Conservation (phyloP, 2,329 filamentous ascomycete species). For the Dactylellina parvicollis region DNA sequence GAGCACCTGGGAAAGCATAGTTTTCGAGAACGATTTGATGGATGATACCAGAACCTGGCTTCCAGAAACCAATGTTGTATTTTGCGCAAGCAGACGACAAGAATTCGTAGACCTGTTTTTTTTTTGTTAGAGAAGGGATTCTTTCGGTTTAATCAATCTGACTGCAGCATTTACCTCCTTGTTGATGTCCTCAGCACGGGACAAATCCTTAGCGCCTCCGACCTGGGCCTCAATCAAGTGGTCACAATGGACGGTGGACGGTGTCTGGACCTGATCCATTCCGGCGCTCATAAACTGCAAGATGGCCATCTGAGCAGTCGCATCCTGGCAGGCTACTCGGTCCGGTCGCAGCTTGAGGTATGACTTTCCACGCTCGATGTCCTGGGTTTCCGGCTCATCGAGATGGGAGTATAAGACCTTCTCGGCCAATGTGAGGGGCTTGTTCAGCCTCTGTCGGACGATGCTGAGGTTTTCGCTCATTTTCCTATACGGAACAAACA, state of each 20-base stretch:
- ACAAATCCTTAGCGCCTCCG: conserved; percentile 92
- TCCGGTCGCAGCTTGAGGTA: conserved; percentile 97
- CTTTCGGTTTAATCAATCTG: neutral
- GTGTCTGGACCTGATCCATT: conserved; percentile 94
- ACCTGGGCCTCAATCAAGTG: conserved; percentile 98
- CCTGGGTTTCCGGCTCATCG: conserved; percentile 94
- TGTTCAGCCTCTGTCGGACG: conserved; percentile 88
- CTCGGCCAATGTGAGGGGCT: conserved; percentile 93
- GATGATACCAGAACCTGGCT: conserved; percentile 97
- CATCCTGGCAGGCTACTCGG: conserved; percentile 98
- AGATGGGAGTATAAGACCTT: conserved; percentile 99
- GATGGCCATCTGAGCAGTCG: conserved; percentile 99
- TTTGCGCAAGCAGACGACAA: conserved; percentile 91
- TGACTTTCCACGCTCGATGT: conserved; percentile 92
- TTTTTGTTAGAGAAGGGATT: conserved; percentile 3
- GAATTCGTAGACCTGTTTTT: conserved; percentile 83
- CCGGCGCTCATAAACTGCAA: conserved; percentile 99
- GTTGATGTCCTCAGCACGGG: conserved; percentile 90
- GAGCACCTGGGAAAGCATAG: conserved; percentile 98
- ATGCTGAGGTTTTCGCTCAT: conserved; percentile 97
- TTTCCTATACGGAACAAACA: conserved; percentile 71
- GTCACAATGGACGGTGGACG: conserved; percentile 96
- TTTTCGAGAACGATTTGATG: conserved; percentile 99
- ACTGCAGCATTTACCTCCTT: conserved; percentile 71
- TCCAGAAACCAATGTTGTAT: conserved; percentile 99